Base-by-base conservation (phyloP, 2,329 filamentous ascomycete species). In the Aulographum hederae region DNA sequence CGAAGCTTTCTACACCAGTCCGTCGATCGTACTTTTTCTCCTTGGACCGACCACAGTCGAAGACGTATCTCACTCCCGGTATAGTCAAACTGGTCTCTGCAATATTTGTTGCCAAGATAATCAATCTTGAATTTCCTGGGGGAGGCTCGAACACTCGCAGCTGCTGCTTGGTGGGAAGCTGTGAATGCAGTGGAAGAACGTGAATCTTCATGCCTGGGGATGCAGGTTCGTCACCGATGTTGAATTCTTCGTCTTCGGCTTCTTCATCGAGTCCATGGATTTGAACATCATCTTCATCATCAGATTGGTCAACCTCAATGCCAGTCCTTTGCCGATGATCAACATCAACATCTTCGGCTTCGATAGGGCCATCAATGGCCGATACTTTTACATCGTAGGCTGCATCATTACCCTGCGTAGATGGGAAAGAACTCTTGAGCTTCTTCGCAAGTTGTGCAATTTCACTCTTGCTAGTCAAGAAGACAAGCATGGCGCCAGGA, bases 51-150 rank as follows among this genome's bases (percentile, higher is more conserved):
- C 89, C 89, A 41, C 80, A 85, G 52, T 95, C 86, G 39, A 98
- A 94, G 6, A 98, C 89, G 47, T 94, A 98, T 37, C 81, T 73
- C 38, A 92, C 85, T 2, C 84, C 85, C 0, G 89, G 86, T 35
- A 98, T 98, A 1, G 89, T 98, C 48, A 98, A 65, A 68, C 80
- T 91, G 0, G 89, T 98, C 54, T 98, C 89, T 0, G 89, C 89
- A 28, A 98, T 82, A 52, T 98, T 98, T 27, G 89, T 98, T 1
- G 89, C 84, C 26, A 98, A 58, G 3, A 98, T 78, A 32, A 98
- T 79, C 16, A 89, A 67, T 6, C 89, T 73, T 6, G 78, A 78
- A 12, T 78, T 79, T 34, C 85, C 78, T 1, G 86, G 85, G 1
- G 80, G 70, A 0, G 76, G 65, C 39, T 93, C 77, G 44, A 98